Conservation (phyloP, 148 eudicot genomes). For the Nepenthes mirabilis region DNA sequence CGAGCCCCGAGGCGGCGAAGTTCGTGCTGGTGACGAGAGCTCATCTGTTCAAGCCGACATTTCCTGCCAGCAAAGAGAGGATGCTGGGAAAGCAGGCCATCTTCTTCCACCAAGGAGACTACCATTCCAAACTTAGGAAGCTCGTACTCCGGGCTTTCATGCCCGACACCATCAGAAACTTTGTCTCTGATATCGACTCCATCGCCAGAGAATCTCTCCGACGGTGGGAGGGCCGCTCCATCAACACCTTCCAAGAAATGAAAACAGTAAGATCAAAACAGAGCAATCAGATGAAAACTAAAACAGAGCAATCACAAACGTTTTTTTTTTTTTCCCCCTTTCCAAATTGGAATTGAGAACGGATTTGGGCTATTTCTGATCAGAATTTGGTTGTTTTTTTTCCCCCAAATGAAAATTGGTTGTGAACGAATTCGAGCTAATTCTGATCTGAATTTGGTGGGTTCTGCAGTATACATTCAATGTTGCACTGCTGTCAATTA, state of each 20-base stretch:
- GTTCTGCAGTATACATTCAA: constrained; percentile 78
- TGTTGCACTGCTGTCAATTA: constrained; percentile 77
- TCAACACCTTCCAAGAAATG: constrained; percentile 85
- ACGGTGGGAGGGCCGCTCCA: constrained; percentile 32
- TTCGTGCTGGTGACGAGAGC: constrained; percentile 58
- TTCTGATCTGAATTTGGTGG: neutral
- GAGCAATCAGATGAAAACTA: too few relatives aligned
- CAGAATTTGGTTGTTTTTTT: too few relatives aligned
- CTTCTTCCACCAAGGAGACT: constrained; percentile 86
- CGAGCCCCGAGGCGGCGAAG: constrained; percentile 83
- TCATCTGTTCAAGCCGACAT: constrained; percentile 85
- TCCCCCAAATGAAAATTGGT: too few relatives aligned
- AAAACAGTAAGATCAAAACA: constrained; percentile 41
- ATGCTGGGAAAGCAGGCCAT: constrained; percentile 94
- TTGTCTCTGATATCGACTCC: constrained; percentile 51
- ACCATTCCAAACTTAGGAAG: constrained; percentile 59
- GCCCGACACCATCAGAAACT: constrained; percentile 46
- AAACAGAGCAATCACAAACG: too few relatives aligned
- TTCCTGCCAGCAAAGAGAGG: constrained; percentile 89
- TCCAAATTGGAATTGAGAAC: too few relatives aligned
- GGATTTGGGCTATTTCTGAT: too few relatives aligned
- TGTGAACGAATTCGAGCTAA: neutral
- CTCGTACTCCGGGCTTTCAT: constrained; percentile 73
- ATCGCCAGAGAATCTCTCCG: constrained; percentile 35
- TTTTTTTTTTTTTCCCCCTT: too few relatives aligned